Base-by-base conservation (phyloP, 768 basidiomycete species). In the Tulasnella sp. region DNA sequence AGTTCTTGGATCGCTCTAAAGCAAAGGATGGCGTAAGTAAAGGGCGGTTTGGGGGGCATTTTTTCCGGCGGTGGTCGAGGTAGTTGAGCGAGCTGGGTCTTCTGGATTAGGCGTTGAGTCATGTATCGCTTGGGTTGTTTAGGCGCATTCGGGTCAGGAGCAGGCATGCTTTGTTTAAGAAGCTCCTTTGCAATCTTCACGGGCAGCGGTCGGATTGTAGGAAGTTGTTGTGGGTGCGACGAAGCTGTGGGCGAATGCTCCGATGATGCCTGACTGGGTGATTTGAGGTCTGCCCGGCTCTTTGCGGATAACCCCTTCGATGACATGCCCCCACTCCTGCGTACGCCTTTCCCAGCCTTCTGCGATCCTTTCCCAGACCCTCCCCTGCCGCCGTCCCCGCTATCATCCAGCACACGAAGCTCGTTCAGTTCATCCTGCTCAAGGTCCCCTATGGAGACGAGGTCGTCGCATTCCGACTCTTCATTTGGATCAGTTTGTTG, bases 1-100 rank as follows among this genome's bases (percentile, higher is more conserved):
- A 92, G 87, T 49, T 87, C 87, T 82, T 91, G 90, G 83, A 98
- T 91, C 67, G 96, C 93, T 49, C 91, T 90, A 83, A 93, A 93
- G 79, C 96, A 97, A 74, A 98, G 87, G 77, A 94, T 92, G 9
- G 95, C 93, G 84, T 97, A 96, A 11, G 97, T 97, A 75, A 91
- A 88, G 9, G 90, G 89, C 15, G 96, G 97, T 83, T 96, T 96
- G 38, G 93, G 90, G 31, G 93, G 92, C 86, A 93, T 93, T 76
- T 93, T 89, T 79, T 82, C 77, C 78, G 77, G 80, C 78, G 78
- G 78, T 79, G 90, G 90, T 80, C 75, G 78, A 45, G 76, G 42
- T 80, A 81, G 75, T 5, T 79, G 76, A 37, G 77, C n/a, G 49
- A 80, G 54, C 86, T 89, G 19, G 88, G 85, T 34, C 85, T 83